Evolutionary conservation across 2,329 filamentous ascomycete species (phyloP), one percentile per base, ranked within the genome.

Genomic region (Alternaria sp.): DNA sequence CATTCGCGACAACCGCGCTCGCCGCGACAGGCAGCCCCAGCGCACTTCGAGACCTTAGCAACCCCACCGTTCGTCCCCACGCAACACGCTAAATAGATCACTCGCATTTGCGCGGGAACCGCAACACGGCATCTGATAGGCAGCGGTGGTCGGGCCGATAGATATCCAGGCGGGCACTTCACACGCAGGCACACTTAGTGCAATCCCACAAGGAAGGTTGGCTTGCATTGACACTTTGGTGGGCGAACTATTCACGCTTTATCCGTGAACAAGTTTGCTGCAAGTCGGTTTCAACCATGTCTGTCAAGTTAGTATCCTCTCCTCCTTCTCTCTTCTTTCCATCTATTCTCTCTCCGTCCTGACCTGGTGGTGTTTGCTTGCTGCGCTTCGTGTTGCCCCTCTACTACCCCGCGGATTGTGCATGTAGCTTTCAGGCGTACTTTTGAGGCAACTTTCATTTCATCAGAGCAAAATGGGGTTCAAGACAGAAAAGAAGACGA

Each of bases 251-350:
- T 68, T 62, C 62, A 60, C 57, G 61, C 62, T 51, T 63, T 63
- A 65, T 62, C 59, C 67, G 60, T 63, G 65, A 72, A 62, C 65
- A 66, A 62, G 63, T 63, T 62, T 62, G 54, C 55, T 60, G 59
- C 48, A 63, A 62, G 52, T 36, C 34, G 38, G 65, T 59, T 64
- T 59, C 63, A 69, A 40, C 51, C 50, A 80, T 80, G 78, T 79
- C 77, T 63, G 74, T 80, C 70, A 80, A 80, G 78, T 80, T 57
- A 75, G 77, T 78, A 68, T 60, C 48, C 50, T 55, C 57, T 54
- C 58, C 27, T 36, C 27, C 40, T 11, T 10, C 22, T 25, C 60
- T 54, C n/a, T 32, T 50, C 65, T 62, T 46, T 48, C 43, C 40
- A 41, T 50, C 50, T n/a, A 14, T 25, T 28, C 28, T 22, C 27